Base-by-base conservation (phyloP, 352 stramenopile species). In the Phytophthora capsici region DNA sequence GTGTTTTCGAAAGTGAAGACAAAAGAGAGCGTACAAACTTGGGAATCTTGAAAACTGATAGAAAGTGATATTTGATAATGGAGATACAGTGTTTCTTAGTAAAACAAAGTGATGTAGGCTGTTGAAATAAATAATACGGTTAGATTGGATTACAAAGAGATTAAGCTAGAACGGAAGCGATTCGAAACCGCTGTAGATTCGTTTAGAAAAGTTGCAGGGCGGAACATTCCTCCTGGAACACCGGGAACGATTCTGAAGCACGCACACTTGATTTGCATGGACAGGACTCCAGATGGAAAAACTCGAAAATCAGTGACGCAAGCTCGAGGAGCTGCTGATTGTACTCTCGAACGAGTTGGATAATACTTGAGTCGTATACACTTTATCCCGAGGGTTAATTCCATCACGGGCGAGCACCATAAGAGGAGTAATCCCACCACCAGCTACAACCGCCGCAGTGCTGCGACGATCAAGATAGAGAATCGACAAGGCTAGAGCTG, bases 191-290 rank as follows among this genome's bases (percentile, higher is more conserved):
- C 26, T 50, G 37, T 20, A 34, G 28, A 34, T 34, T 34, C 28
- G 28, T 34, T 41, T 49, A 17, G 4, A 58, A 28, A 58, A 49
- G 51, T 58, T 32, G 37, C 37, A 41, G 51, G 51, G 51, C 51
- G 51, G 51, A 58, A 34, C 28, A 34, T 34, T 34, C 28, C 28
- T 34, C 28, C 28, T 34, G 28, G 28, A 34, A 57, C 49, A 47
- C 34, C 13, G 37, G 17, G 34, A 17, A 1, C 14, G 30, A 38
- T 52, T 52, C 45, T 52, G 45, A 52, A 52, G 45, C 9, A 37
- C 47, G 28, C 26, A 41, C 8, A 54, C 38, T 30, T 19, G 47
- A 28, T 30, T 54, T 41, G 28, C 47, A 23, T 54, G 28, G 47
- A 54, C 45, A 19, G 47, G 20, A 6, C 45, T 51, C 26, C 45